Conservation (phyloP, 2,329 filamentous ascomycete genomes). For the Colletotrichum acutatum region DNA sequence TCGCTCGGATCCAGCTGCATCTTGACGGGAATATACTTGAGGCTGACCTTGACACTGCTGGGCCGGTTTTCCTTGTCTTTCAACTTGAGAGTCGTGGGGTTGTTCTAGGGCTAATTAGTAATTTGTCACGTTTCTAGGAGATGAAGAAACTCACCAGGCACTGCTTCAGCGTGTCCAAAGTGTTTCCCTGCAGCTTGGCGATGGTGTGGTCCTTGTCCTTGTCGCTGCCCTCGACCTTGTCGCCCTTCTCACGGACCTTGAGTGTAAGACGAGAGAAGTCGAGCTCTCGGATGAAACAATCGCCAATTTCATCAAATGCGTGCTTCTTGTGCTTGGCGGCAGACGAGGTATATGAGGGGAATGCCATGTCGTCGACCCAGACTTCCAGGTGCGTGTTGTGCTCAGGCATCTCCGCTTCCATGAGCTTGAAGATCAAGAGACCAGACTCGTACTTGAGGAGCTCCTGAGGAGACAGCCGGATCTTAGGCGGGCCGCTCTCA, state of each 20-base stretch:
- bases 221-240: conserved; percentile 71
- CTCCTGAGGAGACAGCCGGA: conserved; percentile 82
- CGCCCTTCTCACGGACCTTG: conserved; percentile 82
- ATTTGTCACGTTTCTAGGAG: neutral
- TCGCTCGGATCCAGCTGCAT: conserved; percentile 95
- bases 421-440: conserved; percentile 91
- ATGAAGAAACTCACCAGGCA: conserved; percentile 72
- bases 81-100: conserved; percentile 83
- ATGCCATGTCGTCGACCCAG: conserved; percentile 93
- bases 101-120: conserved; percentile 69
- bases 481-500: conserved; percentile 72
- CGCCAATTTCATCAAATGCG: conserved; percentile 91
- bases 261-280: conserved; percentile 95
- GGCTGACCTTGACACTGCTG: conserved; percentile 87
- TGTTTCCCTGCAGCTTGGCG: conserved; percentile 85
- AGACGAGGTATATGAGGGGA: conserved; percentile 86
- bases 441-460: conserved; percentile 89
- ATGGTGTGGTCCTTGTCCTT: conserved; percentile 80
- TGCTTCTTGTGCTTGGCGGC: conserved; percentile 75
- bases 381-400: conserved; percentile 84
- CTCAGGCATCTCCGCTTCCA: conserved; percentile 87
- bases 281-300: conserved; percentile 96
- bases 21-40: conserved; percentile 93
- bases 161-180: conserved; percentile 86
- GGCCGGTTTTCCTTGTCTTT: conserved; percentile 80